Conservation (phyloP, 805 yeast genomes). For the Gaillardinia entomophila region DNA sequence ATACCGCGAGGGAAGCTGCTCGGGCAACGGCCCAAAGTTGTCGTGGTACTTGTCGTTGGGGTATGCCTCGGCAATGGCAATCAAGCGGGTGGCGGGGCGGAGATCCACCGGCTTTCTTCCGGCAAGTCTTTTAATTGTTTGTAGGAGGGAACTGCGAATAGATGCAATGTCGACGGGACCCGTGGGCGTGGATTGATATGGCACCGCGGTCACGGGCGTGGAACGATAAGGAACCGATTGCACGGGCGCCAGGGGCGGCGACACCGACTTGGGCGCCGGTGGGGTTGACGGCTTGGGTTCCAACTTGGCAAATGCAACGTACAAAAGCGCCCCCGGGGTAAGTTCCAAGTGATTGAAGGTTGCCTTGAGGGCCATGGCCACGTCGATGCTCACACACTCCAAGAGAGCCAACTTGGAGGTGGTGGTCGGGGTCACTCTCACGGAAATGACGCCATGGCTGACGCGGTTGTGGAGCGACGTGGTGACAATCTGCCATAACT, state of each 20-base stretch:
- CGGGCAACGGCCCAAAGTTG: conserved; percentile 73
- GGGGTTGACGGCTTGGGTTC: conserved; percentile 14
- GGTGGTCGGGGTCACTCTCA: conserved; percentile 24
- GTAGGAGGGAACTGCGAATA: conserved; percentile 14
- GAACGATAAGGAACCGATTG: too few species aligned
- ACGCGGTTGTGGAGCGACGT: conserved; percentile 58
- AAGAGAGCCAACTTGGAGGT: conserved; percentile 40
- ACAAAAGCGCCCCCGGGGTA: conserved; percentile 68
- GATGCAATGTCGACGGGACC: conserved; percentile 8
- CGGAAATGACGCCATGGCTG: conserved; percentile 54
- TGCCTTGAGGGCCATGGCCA: conserved; percentile 75
- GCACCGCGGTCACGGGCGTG: too few species aligned
- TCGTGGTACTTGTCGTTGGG: conserved; percentile 45
- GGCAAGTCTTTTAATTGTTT: conserved; percentile 17
- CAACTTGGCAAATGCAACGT: conserved; percentile 81
- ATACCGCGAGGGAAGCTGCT: conserved; percentile 58
- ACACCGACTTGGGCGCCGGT: not conserved
- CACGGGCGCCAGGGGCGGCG: not conserved
- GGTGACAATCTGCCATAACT: conserved; percentile 17
- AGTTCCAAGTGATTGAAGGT: conserved; percentile 78
- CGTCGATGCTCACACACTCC: conserved; percentile 65
- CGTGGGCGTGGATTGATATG: too few species aligned
- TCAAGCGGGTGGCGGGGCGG: conserved; percentile 38
- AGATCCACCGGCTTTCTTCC: conserved; percentile 18
- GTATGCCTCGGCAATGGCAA: conserved; percentile 28